Conservation (phyloP, 1,284 basidiomycete species). For the Lentinus polychrous region DNA sequence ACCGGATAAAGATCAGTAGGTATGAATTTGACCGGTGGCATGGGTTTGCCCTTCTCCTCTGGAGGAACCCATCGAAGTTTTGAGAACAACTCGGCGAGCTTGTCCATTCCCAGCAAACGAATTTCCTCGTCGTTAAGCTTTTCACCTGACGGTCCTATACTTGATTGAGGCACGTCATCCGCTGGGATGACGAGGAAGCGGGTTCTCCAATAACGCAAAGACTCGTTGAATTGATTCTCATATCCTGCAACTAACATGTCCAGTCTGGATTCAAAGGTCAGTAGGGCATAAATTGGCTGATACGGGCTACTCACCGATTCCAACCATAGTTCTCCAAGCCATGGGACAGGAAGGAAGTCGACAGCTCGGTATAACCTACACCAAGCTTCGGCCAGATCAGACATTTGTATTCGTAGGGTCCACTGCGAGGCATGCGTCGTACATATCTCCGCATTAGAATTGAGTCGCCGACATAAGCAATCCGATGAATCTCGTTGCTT, state of each 20-base stretch:
- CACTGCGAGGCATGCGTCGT: slow-evolving; percentile 58
- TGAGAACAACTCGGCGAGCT: slow-evolving; percentile 84
- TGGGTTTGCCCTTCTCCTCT: slow-evolving; percentile 46
- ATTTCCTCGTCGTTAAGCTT: slow-evolving; percentile 82
- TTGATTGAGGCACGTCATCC: slow-evolving; percentile 53
- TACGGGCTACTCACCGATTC: slow-evolving; percentile 49
- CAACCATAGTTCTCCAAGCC: slow-evolving; percentile 77
- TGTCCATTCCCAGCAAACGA: slow-evolving; percentile 85
- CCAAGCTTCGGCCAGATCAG: slow-evolving; percentile 92
- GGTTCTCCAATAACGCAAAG: slow-evolving; percentile 88
- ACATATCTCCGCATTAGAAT: slow-evolving; percentile 89
- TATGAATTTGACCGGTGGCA: slow-evolving; percentile 61
- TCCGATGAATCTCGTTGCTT: slow-evolving; percentile 91
- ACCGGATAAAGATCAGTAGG: slow-evolving; percentile 80
- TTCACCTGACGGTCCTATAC: slow-evolving; percentile 57
- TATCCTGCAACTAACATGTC: slow-evolving; percentile 86
- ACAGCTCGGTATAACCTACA: slow-evolving; percentile 77
- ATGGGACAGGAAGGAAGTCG: slow-evolving; percentile 73
- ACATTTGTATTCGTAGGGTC: slow-evolving; percentile 76
- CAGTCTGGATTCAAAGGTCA: slow-evolving; percentile 32
- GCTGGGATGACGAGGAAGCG: slow-evolving; percentile 93
- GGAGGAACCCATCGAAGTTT: slow-evolving; percentile 70
- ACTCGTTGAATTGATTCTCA: slow-evolving; percentile 74
- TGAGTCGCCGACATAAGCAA: slow-evolving; percentile 81
- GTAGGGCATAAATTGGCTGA: slow-evolving; percentile 10